Evolutionary conservation across 306 rosid species (phyloP).

Genomic region (Glycine tomentella): DNA sequence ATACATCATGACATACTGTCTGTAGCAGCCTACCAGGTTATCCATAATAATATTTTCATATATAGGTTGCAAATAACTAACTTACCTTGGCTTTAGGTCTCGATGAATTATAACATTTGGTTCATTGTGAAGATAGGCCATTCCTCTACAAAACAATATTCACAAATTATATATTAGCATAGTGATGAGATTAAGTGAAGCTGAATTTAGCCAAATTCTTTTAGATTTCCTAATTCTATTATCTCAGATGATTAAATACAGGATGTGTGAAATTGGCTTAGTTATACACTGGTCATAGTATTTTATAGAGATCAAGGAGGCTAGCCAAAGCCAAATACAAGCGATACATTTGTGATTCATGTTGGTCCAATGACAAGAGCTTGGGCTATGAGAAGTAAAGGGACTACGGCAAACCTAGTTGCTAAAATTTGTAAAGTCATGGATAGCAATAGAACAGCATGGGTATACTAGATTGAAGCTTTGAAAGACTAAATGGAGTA

Average conservation of each 20-base stretch:
- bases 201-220: conserved; percentile 21
- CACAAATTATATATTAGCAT: conserved; percentile 50
- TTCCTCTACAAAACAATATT: conserved; percentile 72
- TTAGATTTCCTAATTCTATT: conserved; percentile 9
- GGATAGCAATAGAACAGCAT: not conserved
- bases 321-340: not conserved
- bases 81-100: conserved; percentile 94
- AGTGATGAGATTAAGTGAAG: conserved; percentile 29
- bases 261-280: conserved; percentile 20
- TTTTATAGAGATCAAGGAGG: not conserved
- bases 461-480: not conserved
- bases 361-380: not conserved
- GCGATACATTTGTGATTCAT: not conserved
- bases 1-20: conserved; percentile 30
- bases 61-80: conserved; percentile 39
- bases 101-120: conserved; percentile 94
- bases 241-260: conserved; percentile 23
- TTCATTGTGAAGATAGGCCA: conserved; percentile 97
- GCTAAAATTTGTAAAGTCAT: not conserved
- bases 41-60: conserved; percentile 39
- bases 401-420: not conserved
- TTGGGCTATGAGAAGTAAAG: not conserved
- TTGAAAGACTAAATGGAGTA: not conserved
- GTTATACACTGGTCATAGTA: not conserved
- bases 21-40: not conserved